A percentile compares a stretch with the other conserved stretches of the same genome.
Evolutionary conservation across 1,139 yeast species (phyloP).

Genomic region (Geotrichum aggregatum): DNA sequence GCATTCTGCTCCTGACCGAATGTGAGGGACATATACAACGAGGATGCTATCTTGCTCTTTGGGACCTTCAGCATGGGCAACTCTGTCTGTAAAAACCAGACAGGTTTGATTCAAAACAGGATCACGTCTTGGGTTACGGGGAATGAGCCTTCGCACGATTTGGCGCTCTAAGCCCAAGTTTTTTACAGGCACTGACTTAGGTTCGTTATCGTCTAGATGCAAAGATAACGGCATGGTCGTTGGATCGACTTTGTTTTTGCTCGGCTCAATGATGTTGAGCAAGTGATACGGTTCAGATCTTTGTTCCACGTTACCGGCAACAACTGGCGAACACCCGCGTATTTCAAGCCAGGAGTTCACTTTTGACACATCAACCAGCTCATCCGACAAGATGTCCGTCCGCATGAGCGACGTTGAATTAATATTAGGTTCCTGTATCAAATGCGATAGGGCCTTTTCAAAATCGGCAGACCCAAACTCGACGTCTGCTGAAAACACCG

Average conservation of each 20-base stretch:
- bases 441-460: constrained; percentile 71
- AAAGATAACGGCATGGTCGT: constrained; percentile 32
- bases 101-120: constrained; percentile 82
- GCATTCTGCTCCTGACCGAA: constrained; percentile 53
- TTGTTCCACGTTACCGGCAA: background rate
- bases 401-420: constrained; percentile 87
- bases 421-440: constrained; percentile 81
- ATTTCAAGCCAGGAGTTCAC: constrained; percentile 15
- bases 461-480: constrained; percentile 48
- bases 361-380: constrained; percentile 15
- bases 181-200: constrained; percentile 47
- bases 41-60: constrained; percentile 45
- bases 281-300: constrained; percentile 8
- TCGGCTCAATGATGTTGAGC: constrained; percentile 7
- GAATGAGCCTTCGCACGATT: constrained; percentile 74
- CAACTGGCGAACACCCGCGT: constrained; percentile 8
- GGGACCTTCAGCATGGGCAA: constrained; percentile 22
- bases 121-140: constrained; percentile 86
- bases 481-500: constrained; percentile 32
- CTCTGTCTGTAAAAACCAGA: constrained; percentile 42
- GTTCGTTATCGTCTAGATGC: constrained; percentile 53
- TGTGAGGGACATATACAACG: constrained; percentile 74
- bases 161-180: constrained; percentile 45
- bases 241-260: constrained; percentile 12
- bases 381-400: constrained; percentile 72